Base-by-base conservation (phyloP, 306 rosid genomes). In the Heteromeles arbutifolia region DNA sequence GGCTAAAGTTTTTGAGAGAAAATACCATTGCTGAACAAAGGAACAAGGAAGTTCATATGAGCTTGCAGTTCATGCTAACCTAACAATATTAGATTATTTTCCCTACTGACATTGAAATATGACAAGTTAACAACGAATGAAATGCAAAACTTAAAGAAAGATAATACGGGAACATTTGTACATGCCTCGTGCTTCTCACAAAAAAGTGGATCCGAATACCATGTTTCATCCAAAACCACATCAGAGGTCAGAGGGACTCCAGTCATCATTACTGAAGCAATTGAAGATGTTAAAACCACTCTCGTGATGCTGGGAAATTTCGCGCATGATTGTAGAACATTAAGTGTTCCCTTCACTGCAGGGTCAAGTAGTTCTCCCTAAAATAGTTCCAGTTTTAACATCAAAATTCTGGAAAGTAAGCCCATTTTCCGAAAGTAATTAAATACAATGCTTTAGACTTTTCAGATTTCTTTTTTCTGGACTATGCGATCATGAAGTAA, bases 341-440 rank as follows among this genome's bases (percentile, higher is more conserved):
- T 79, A 13, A 65, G 70, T 18, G 86, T 79, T 75, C 86, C 86
- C 7, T 79, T 79, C 65, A 83, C 19, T 6, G 86, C 86, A 10
- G 86, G 86, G 3, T 79, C 83, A 17, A 83, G 13, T 22, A 79
- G 1, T 21, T 83, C 78, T 1, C 21, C 71, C 86, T 83, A 74
- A 48, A 56, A 58, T 29, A 54, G 25, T 26, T 44, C 37, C n/a
- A 12, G 45, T 1, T 74, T 21, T 6, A 15, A 37, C 11, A 29
- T 29, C 0, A 18, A 10, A 11, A 50, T 10, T 70, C 11, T 14
- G 5, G 1, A 4, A 24, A 37, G 5, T 71, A 32, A 4, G 44
- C 3, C 12, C 9, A 9, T 39, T 39, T 39, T 7, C 43, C 11
- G 0, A 39, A 39, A 39, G 43, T 39, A 39, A 39, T 8, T 39